Evolutionary conservation across 441 rosid genomes (phyloP).

Genomic region (Cnidoscolus chayamansa): DNA sequence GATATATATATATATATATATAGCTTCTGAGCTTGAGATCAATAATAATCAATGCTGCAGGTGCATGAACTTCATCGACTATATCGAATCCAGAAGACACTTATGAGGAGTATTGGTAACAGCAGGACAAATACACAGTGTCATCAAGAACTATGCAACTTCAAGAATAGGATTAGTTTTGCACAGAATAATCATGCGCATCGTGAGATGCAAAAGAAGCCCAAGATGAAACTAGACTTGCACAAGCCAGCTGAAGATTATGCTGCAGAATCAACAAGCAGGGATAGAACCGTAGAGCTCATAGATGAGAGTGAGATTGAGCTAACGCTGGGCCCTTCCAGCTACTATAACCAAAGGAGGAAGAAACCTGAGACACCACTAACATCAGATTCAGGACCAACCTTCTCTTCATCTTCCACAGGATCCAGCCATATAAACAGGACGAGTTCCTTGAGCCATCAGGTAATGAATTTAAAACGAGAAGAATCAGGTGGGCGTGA

Average conservation of each 20-base stretch:
- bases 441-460: conserved; percentile 25
- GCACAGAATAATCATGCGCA: conserved; percentile 6
- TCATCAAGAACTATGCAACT: conserved; percentile 23
- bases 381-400: conserved; percentile 57
- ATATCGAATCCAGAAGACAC: conserved; percentile 67
- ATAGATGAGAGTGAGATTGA: conserved; percentile 82
- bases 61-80: conserved; percentile 89
- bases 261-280: conserved; percentile 33
- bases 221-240: conserved; percentile 34
- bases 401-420: conserved; percentile 76
- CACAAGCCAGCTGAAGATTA: conserved; percentile 35
- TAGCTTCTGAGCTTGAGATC: neutral
- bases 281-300: conserved; percentile 27
- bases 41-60: conserved; percentile 33
- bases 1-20: neutral
- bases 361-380: conserved; percentile 38
- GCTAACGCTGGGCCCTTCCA: conserved; percentile 74
- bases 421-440: conserved; percentile 58
- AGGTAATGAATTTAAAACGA: conserved; percentile 11
- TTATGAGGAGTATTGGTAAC: conserved; percentile 59
- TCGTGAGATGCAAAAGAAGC: neutral
- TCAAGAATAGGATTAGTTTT: conserved; percentile 23
- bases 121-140: conserved; percentile 19
- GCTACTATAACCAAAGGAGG: conserved; percentile 37
- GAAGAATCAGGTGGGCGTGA: conserved; percentile 20